These are phyloP conservation scores for Phytophthora meadii DNA, from an alignment of 352 stramenopile species.

Conservation along the genomic window DNA sequence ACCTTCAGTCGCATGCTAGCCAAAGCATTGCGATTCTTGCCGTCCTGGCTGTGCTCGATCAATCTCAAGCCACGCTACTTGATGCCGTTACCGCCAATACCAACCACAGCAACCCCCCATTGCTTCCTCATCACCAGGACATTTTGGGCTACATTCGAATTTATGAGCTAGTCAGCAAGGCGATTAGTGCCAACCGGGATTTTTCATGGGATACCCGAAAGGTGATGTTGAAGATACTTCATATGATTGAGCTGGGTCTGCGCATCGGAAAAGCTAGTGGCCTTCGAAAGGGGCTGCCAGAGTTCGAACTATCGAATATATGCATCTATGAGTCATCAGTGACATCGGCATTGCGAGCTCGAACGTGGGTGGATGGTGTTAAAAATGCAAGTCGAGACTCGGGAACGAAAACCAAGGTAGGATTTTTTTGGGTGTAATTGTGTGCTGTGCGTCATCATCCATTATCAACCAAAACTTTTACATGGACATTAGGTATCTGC, in stretches of 20 bases:
- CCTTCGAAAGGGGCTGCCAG: conserved; percentile 17
- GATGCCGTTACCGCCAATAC: conserved; percentile 24
- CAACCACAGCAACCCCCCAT: not conserved
- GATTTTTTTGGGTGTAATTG: too few relatives aligned
- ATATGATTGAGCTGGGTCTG: conserved; percentile 51
- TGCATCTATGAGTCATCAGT: conserved; percentile 39
- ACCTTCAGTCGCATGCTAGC: conserved; percentile 41
- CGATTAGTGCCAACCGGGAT: conserved; percentile 41
- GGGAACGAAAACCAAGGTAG: conserved; percentile 51
- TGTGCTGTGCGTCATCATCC: too few relatives aligned
- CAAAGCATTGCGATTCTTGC: conserved; percentile 45
- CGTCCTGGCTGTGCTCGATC: conserved; percentile 48
- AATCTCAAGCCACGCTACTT: conserved; percentile 45
- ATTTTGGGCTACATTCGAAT: conserved; percentile 42
- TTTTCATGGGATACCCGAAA: conserved; percentile 46
- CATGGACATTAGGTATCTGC: conserved; percentile 47
- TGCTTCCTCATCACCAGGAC: conserved; percentile 38
- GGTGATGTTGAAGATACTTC: conserved; percentile 53
- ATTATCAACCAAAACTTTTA: not conserved
- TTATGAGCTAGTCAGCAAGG: conserved; percentile 37
- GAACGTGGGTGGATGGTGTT: conserved; percentile 48
- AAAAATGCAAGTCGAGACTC: conserved; percentile 53
- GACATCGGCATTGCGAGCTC: conserved; percentile 22
- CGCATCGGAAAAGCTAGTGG: conserved; percentile 53
- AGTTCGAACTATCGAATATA: conserved; percentile 4